These are phyloP conservation scores for Flaveria trinervia DNA, from an alignment of 129 eudicot genomes.

Conservation along the genomic window DNA sequence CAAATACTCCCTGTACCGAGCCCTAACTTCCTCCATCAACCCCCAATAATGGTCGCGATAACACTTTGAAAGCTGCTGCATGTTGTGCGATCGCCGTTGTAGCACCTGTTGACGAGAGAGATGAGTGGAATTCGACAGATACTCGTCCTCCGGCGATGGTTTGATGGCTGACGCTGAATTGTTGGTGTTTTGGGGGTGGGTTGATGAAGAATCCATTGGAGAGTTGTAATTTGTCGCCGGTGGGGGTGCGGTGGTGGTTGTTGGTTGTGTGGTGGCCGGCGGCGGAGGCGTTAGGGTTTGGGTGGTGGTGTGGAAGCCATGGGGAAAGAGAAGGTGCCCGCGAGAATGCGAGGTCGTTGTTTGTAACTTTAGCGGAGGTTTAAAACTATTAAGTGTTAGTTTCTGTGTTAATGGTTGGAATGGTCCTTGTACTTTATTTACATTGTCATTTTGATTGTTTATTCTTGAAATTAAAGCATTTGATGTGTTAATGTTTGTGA, in stretches of 20 bases:
- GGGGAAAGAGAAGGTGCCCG: slow-evolving; percentile 20
- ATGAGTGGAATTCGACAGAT: slow-evolving; percentile 40
- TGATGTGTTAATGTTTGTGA: too few relatives aligned
- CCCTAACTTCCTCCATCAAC: slow-evolving; percentile 54
- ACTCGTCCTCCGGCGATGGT: slow-evolving; percentile 36
- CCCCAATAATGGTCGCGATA: slow-evolving; percentile 57
- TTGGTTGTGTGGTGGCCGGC: slow-evolving; percentile 11
- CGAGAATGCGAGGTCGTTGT: slow-evolving; percentile 22
- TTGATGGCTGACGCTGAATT: slow-evolving; percentile 12
- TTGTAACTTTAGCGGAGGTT: neutral
- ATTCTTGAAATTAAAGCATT: too few relatives aligned
- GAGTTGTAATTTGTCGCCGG: neutral
- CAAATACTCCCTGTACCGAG: slow-evolving; percentile 39
- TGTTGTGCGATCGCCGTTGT: slow-evolving; percentile 42
- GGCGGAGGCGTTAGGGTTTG: slow-evolving; percentile 43
- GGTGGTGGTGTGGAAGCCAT: slow-evolving; percentile 36
- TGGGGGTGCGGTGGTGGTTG: neutral
- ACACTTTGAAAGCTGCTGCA: slow-evolving; percentile 37
- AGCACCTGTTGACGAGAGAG: slow-evolving; percentile 45
- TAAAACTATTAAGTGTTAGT: neutral
- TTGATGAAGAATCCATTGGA: slow-evolving; percentile 22
- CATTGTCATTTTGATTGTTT: too few relatives aligned
- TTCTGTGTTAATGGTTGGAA: neutral
- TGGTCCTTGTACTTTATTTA: neutral
- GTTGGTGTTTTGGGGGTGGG: slow-evolving; percentile 16